These are phyloP conservation scores for Sclerotinia nivalis DNA, from an alignment of 2,329 filamentous ascomycete genomes.

Conservation along the genomic window DNA sequence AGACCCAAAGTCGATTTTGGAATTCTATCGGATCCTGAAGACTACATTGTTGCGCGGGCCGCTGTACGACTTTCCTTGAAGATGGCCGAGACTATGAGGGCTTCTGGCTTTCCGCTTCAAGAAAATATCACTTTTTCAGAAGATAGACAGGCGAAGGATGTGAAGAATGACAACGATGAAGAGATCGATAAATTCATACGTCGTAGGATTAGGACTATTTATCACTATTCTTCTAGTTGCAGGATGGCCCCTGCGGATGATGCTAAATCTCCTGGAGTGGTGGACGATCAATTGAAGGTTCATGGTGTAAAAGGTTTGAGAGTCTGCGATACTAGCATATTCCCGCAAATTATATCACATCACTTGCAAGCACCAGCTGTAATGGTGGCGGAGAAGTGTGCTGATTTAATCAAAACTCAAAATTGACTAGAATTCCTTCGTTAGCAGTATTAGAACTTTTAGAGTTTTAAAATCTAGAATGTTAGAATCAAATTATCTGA, in stretches of 20 bases:
- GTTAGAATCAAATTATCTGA: no score
- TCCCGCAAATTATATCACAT: slow-evolving; percentile 32
- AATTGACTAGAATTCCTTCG: background rate
- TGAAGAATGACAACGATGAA: background rate
- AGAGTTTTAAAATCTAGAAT: no score
- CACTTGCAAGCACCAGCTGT: slow-evolving; percentile 33
- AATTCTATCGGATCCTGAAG: slow-evolving; percentile 20
- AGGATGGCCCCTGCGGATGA: background rate
- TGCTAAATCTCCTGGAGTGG: slow-evolving; percentile 27
- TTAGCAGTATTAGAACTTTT: no score
- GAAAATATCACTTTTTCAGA: background rate
- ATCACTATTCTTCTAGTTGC: slow-evolving; percentile 3
- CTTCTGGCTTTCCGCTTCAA: background rate
- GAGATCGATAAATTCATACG: background rate
- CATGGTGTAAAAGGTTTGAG: slow-evolving; percentile 34
- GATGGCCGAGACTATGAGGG: slow-evolving; percentile 21
- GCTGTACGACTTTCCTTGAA: slow-evolving; percentile 24
- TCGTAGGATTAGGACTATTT: background rate
- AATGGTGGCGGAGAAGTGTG: slow-evolving; percentile 35
- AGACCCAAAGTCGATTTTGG: slow-evolving; percentile 25
- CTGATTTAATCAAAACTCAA: slow-evolving; percentile 18
- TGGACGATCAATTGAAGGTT: slow-evolving; percentile 33
- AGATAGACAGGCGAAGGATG: background rate
- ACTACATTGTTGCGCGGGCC: slow-evolving; percentile 16
- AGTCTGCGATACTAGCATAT: slow-evolving; percentile 35